Evolutionary conservation across 768 basidiomycete species (phyloP).

Genomic region (Suillus decipiens): DNA sequence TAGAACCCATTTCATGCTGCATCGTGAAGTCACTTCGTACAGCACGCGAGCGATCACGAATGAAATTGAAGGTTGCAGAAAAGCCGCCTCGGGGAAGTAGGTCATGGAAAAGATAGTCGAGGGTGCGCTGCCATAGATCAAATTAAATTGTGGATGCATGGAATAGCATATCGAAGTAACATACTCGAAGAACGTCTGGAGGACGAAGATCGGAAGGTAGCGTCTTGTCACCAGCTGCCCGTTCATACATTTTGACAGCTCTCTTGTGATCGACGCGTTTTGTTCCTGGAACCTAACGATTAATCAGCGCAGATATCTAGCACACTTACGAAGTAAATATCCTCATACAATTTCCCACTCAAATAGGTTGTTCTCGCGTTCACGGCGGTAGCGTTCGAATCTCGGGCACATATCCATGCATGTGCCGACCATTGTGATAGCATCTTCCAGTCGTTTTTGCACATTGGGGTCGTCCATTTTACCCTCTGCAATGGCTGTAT

Average conservation of each 20-base stretch:
- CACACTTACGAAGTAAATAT: slow-evolving; percentile 11
- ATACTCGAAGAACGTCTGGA: slow-evolving; percentile 76
- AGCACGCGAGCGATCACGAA: slow-evolving; percentile 88
- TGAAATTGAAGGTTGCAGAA: slow-evolving; percentile 72
- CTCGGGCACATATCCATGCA: slow-evolving; percentile 94
- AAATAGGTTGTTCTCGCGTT: slow-evolving; percentile 85
- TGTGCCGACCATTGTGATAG: slow-evolving; percentile 91
- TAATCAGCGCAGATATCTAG: slow-evolving; percentile 34
- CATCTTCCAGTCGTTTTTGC: slow-evolving; percentile 81
- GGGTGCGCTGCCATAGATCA: slow-evolving; percentile 57
- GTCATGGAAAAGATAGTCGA: slow-evolving; percentile 90
- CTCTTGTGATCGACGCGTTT: slow-evolving; percentile 81
- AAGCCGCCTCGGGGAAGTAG: slow-evolving; percentile 74
- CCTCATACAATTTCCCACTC: slow-evolving; percentile 78
- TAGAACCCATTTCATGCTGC: slow-evolving; percentile 75
- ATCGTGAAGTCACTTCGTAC: slow-evolving; percentile 94
- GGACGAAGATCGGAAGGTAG: slow-evolving; percentile 92
- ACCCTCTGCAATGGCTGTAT: slow-evolving; percentile 75
- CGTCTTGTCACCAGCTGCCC: slow-evolving; percentile 90
- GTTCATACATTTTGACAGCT: slow-evolving; percentile 94
- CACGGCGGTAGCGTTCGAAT: slow-evolving; percentile 89
- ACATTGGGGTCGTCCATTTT: slow-evolving; percentile 87
- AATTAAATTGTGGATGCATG: background rate
- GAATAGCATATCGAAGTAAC: slow-evolving; percentile 13
- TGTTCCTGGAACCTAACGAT: slow-evolving; percentile 72